Base-by-base conservation (phyloP, 352 stramenopile species). In the Phytophthora kernoviae region DNA sequence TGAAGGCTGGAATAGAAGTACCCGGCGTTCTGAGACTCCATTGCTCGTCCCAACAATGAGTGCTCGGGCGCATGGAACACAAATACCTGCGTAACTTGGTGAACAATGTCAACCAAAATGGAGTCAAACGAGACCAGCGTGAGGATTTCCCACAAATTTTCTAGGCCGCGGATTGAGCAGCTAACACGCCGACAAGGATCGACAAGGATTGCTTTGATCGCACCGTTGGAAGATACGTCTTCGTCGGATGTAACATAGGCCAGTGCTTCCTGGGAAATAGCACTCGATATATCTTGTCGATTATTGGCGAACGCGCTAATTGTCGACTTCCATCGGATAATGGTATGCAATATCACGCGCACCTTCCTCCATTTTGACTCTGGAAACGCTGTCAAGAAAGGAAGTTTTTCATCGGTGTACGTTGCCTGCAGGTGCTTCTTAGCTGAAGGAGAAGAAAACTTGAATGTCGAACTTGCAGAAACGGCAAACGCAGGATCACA, bases 41-140 rank as follows among this genome's bases (percentile, higher is more conserved):
- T 34, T 45, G 15, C 2, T 20, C 18, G 22, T 36, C 11, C 12
- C 67, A 15, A 5, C 24, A 72, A 27, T 5, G 22, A 56, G 17
- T 50, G 32, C 5, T 21, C 10, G n/a, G 55, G 27, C 0, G 55
- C 22, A 12, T 68, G 50, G n/a, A 83, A 83, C 3, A 75, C 68
- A 34, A 93, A 71, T 3, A 81, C 69, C 39, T 82, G 72, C n/a
- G 73, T 69, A 2, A 91, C 32, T 43, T 81, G 70, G 7, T 84
- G 51, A 15, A 87, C 56, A 12, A 93, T 48, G 30, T 92, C 77
- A 0, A 70, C 64, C 54, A 77, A 65, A 2, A 85, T 81, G 0
- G 77, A 76, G 22, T 81, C 77, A 36, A 81, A 77, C 1, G 75
- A 70, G 4, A 76, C 51, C 1, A 82, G 47, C 5, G 54, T 59